These are phyloP conservation scores for Lepidium aucheri DNA, from an alignment of 345 rosid genomes.

Conservation along the genomic window DNA sequence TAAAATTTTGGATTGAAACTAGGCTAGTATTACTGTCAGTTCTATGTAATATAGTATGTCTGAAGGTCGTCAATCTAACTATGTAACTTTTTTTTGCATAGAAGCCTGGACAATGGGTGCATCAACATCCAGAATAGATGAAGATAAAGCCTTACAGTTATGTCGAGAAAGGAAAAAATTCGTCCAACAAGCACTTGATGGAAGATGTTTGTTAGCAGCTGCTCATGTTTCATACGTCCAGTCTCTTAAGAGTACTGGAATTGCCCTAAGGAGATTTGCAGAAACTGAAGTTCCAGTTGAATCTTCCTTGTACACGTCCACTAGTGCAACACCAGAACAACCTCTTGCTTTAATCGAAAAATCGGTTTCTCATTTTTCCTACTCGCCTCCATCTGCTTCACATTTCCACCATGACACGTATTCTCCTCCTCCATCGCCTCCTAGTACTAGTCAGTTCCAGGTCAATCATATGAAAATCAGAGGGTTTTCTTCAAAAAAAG, in stretches of 20 bases:
- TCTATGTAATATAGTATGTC: background rate
- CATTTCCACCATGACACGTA: conserved; percentile 44
- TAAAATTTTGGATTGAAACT: background rate
- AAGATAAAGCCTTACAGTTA: conserved; percentile 78
- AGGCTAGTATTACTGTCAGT: background rate
- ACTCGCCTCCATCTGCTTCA: conserved; percentile 55
- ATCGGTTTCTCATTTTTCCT: conserved; percentile 50
- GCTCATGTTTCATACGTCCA: conserved; percentile 69
- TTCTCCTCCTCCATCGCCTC: conserved; percentile 66
- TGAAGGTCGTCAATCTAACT: background rate
- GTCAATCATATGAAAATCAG: conserved; percentile 61
- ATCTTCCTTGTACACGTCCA: conserved; percentile 76
- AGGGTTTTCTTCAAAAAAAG: conserved; percentile 49
- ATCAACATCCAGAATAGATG: conserved; percentile 61
- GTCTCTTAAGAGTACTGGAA: conserved; percentile 62
- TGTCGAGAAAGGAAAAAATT: conserved; percentile 86
- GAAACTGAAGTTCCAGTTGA: conserved; percentile 68
- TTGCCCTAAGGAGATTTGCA: conserved; percentile 66
- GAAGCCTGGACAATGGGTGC: conserved; percentile 50
- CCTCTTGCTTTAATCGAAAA: conserved; percentile 52
- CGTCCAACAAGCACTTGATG: conserved; percentile 88
- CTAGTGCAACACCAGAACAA: conserved; percentile 73
- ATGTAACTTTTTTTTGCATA: background rate
- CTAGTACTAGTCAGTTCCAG: conserved; percentile 40
- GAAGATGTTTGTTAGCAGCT: conserved; percentile 75